Conservation (phyloP, 768 basidiomycete genomes). For the Pisolithus albus region DNA sequence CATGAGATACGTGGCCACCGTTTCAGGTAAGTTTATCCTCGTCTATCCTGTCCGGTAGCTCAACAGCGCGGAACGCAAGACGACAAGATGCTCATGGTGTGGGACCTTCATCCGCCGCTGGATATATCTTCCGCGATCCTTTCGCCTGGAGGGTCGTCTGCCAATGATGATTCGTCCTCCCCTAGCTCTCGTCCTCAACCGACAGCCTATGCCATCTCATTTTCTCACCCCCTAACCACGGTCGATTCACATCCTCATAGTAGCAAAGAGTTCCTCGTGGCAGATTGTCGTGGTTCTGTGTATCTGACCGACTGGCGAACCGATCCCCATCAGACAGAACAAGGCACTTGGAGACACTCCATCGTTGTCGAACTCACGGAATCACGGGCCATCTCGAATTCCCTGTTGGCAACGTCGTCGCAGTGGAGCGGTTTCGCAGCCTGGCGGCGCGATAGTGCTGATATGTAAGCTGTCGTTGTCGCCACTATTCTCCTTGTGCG, state of each 20-base stretch:
- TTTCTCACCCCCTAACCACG: slow-evolving; percentile 63
- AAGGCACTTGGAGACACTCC: slow-evolving; percentile 52
- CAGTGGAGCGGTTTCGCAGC: slow-evolving; percentile 54
- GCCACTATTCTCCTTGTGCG: background rate
- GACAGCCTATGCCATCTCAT: slow-evolving; percentile 69
- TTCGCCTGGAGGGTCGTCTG: slow-evolving; percentile 26
- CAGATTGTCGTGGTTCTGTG: slow-evolving; percentile 66
- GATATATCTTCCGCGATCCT: slow-evolving; percentile 36
- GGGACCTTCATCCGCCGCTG: slow-evolving; percentile 67
- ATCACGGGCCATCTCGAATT: slow-evolving; percentile 53
- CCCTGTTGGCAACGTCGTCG: slow-evolving; percentile 38
- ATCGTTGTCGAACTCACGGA: slow-evolving; percentile 69
- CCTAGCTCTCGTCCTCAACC: slow-evolving; percentile 51
- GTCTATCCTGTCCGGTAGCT: background rate
- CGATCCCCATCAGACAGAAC: slow-evolving; percentile 49
- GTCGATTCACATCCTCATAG: slow-evolving; percentile 66
- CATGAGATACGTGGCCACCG: slow-evolving; percentile 70
- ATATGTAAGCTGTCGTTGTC: slow-evolving; percentile 52
- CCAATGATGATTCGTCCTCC: slow-evolving; percentile 24
- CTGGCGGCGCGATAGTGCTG: slow-evolving; percentile 63
- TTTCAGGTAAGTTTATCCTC: slow-evolving; percentile 48
- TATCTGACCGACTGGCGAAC: slow-evolving; percentile 81
- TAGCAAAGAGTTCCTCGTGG: slow-evolving; percentile 73
- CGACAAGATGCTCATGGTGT: slow-evolving; percentile 80
- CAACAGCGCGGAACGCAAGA: slow-evolving; percentile 34